phyloP scores from a whole-genome alignment of 495 filamentous ascomycete genomes.

The Clavariopsis aquatica region DNA sequence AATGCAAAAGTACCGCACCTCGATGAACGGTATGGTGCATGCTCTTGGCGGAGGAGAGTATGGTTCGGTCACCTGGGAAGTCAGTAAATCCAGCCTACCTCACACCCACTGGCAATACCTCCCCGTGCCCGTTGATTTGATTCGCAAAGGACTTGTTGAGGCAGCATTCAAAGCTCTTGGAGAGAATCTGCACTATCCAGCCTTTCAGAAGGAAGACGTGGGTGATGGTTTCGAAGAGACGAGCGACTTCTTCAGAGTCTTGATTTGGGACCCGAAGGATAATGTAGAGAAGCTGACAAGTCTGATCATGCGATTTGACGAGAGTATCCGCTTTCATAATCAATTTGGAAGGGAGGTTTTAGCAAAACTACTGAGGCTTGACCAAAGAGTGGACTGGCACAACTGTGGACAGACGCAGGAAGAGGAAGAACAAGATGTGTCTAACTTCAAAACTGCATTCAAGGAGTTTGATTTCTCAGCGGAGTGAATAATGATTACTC shows the following conservation, averaged over 20 bases:
- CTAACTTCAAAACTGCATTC: constrained; percentile 80
- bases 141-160: constrained; percentile 70
- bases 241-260: constrained; percentile 81
- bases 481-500: background rate
- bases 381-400: constrained; percentile 74
- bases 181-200: constrained; percentile 70
- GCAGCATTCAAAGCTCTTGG: constrained; percentile 83
- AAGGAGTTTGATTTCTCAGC: constrained; percentile 74
- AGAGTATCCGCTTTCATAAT: constrained; percentile 59
- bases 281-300: constrained; percentile 47
- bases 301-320: constrained; percentile 55
- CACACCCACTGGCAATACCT: constrained; percentile 96
- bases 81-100: constrained; percentile 73
- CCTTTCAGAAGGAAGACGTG: constrained; percentile 45
- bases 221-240: constrained; percentile 50
- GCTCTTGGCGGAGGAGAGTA: constrained; percentile 54
- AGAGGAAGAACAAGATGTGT: constrained; percentile 79
- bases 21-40: constrained; percentile 69
- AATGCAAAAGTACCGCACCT: constrained; percentile 74
- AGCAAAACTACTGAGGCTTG: constrained; percentile 79
- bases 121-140: constrained; percentile 66
- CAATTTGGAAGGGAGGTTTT: constrained; percentile 77
- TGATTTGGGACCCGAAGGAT: constrained; percentile 66
- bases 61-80: constrained; percentile 87
- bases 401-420: constrained; percentile 73